phyloP scores from a whole-genome alignment of 208 protist genomes.

The Leishmania mexicana region DNA sequence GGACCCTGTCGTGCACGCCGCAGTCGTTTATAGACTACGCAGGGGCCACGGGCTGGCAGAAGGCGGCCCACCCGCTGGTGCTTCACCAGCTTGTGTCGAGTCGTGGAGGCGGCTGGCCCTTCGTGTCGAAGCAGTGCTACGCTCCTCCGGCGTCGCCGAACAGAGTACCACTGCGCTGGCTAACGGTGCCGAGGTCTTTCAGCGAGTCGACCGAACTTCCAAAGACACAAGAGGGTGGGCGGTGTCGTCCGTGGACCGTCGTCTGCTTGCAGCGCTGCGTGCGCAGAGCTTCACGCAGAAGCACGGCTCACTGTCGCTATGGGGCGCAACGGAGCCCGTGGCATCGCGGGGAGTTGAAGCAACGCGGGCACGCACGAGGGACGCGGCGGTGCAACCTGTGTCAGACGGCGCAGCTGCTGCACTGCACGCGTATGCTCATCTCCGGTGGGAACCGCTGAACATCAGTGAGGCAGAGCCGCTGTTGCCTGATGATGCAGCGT shows the following conservation, averaged over 20 bases:
- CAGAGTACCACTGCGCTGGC: not conserved
- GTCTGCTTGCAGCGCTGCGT: not conserved
- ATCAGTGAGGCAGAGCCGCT: not conserved
- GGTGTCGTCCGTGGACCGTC: constrained; percentile 6
- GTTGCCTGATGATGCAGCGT: not conserved
- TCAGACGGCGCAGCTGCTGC: not conserved
- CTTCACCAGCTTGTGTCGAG: not conserved
- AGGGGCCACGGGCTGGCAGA: not conserved
- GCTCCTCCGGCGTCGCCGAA: not conserved
- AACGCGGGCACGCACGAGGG: not conserved
- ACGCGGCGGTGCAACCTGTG: not conserved
- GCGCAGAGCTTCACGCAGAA: not conserved
- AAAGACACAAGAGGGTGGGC: constrained; percentile 17
- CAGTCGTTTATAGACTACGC: constrained; percentile 24
- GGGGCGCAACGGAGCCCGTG: not conserved
- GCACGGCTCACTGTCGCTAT: not conserved
- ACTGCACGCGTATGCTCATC: constrained; percentile 10
- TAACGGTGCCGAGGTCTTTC: constrained; percentile 4
- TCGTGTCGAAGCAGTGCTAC: not conserved
- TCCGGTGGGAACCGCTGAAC: constrained; percentile 13
- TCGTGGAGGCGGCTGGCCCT: constrained; percentile 25
- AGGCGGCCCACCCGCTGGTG: not conserved
- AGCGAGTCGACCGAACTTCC: not conserved
- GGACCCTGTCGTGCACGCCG: constrained; percentile 6
- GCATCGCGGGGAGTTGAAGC: not conserved